phyloP scores from a whole-genome alignment of 2,329 filamentous ascomycete species.

The Aureobasidium musti region DNA sequence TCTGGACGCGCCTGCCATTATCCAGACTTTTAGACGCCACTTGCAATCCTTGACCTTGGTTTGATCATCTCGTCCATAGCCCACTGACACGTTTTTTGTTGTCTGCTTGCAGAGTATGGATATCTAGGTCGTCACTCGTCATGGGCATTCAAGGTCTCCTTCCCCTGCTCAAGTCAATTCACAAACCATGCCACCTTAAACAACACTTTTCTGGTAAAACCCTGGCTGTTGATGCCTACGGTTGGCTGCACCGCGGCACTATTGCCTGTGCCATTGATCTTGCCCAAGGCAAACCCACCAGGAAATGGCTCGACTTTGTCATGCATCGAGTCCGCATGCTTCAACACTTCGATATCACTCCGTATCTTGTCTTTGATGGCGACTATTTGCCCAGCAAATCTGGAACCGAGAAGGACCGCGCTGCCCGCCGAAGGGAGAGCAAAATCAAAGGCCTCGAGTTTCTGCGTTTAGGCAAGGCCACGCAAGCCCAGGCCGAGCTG shows the following conservation, averaged over 20 bases:
- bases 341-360: conserved; percentile 87
- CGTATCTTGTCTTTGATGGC: conserved; percentile 94
- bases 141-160: conserved; percentile 23
- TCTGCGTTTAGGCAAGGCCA: conserved; percentile 74
- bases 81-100: not conserved
- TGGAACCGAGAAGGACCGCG: conserved; percentile 75
- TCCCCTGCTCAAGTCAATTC: conserved; percentile 79
- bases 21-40: conserved; percentile 3
- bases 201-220: conserved; percentile 78
- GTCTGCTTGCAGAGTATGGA: conserved; percentile 7
- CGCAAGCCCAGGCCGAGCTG: conserved; percentile 80
- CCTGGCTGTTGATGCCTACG: conserved; percentile 94
- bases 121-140: not conserved
- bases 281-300: conserved; percentile 82
- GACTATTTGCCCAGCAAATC: conserved; percentile 94
- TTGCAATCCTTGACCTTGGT: conserved; percentile 3
- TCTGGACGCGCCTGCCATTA: conserved; percentile 6
- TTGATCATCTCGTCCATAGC: not conserved
- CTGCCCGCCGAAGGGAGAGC: conserved; percentile 73
- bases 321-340: conserved; percentile 93
- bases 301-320: conserved; percentile 85
- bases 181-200: conserved; percentile 82
- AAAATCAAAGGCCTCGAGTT: conserved; percentile 75
- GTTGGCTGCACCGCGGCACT: conserved; percentile 94
- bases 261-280: conserved; percentile 89